phyloP scores from a whole-genome alignment of 495 filamentous ascomycete genomes.

The Chlorociboria aeruginascens region DNA sequence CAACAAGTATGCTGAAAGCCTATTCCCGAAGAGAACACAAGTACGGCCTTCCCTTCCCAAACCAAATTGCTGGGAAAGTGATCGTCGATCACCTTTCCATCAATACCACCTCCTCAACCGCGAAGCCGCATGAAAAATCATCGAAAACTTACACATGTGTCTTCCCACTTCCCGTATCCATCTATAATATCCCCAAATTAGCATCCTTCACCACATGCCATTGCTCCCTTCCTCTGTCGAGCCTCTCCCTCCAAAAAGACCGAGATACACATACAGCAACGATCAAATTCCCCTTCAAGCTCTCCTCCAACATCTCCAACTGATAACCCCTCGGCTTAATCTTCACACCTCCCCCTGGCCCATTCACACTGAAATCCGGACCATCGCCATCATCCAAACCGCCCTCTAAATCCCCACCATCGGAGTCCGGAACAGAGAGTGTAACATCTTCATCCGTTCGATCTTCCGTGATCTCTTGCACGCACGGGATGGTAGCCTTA shows the following conservation, averaged over 20 bases:
- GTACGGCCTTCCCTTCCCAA: too few relatives aligned
- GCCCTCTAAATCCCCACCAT: too few relatives aligned
- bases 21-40: too few relatives aligned
- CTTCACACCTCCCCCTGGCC: background rate
- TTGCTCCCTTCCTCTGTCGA: too few relatives aligned
- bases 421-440: too few relatives aligned
- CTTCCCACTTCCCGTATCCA: constrained; percentile 92
- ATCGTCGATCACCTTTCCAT: too few relatives aligned
- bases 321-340: constrained; percentile 60
- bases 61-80: too few relatives aligned
- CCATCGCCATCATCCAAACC: too few relatives aligned
- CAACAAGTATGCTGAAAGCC: too few relatives aligned
- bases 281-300: constrained; percentile 68
- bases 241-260: background rate
- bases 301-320: constrained; percentile 80
- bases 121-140: too few relatives aligned
- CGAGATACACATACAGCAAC: constrained; percentile 64
- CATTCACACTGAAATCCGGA: background rate
- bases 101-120: too few relatives aligned
- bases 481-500: background rate
- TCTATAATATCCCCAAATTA: constrained; percentile 33
- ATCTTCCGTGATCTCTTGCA: background rate
- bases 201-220: background rate
- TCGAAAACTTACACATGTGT: constrained; percentile 62
- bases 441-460: background rate